These are phyloP conservation scores for Amphicarpaea edgeworthii DNA, from an alignment of 306 rosid species.

Conservation along the genomic window DNA sequence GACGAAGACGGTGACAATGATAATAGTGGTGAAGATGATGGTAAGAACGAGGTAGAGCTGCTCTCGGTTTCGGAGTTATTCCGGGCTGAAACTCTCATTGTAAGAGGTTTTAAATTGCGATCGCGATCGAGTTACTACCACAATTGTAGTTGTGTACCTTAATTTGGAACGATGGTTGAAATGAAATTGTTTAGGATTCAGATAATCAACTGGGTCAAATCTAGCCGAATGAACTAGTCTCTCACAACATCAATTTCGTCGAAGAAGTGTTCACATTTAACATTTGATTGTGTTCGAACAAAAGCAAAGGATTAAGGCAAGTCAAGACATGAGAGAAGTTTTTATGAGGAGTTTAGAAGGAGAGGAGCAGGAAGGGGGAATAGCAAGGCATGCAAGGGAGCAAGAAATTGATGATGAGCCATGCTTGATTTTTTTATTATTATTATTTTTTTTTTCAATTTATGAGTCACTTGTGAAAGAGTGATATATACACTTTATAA, in stretches of 20 bases:
- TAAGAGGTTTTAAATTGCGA: too few relatives aligned
- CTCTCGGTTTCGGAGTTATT: constrained; percentile 59
- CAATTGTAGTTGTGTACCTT: too few relatives aligned
- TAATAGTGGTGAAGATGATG: too few relatives aligned
- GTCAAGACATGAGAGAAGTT: background rate
- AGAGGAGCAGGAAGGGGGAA: constrained; percentile 3
- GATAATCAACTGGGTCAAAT: too few relatives aligned
- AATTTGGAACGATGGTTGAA: too few relatives aligned
- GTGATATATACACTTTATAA: constrained; percentile 61
- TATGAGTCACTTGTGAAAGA: constrained; percentile 52
- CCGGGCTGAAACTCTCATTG: constrained; percentile 47
- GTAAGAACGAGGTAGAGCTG: constrained; percentile 57
- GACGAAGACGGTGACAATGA: background rate
- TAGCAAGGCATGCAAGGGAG: constrained; percentile 25
- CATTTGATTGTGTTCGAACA: background rate
- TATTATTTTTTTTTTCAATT: too few relatives aligned
- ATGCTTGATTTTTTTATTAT: constrained; percentile 17
- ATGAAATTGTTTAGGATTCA: too few relatives aligned
- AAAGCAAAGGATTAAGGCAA: background rate
- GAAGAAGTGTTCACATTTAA: background rate
- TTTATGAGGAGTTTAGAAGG: constrained; percentile 10
- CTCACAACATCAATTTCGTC: background rate
- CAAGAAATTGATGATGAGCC: constrained; percentile 38
- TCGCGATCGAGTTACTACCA: too few relatives aligned
- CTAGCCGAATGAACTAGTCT: too few relatives aligned